Conservation (phyloP, 805 yeast genomes). For the Yamadazyma sp. region DNA sequence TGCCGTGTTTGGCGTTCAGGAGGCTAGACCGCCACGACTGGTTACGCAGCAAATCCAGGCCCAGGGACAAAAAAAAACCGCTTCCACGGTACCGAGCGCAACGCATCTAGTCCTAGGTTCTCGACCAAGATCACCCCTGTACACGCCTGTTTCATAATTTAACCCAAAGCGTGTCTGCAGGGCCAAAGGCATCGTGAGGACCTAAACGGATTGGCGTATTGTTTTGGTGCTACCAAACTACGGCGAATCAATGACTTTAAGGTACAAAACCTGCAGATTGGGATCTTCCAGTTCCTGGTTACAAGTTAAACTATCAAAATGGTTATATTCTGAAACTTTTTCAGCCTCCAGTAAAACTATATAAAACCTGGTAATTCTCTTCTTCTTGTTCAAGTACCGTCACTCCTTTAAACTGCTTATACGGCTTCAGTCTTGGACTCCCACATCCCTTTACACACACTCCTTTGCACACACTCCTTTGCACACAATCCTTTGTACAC, state of each 20-base stretch:
- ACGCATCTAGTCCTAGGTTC: no score
- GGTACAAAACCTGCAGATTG: slow-evolving; percentile 5
- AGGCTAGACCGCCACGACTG: no score
- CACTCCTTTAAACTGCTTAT: slow-evolving; percentile 10
- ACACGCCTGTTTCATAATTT: slow-evolving; percentile 6
- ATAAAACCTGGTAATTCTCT: not conserved
- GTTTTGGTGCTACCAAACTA: slow-evolving; percentile 1
- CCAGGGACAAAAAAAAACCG: no score
- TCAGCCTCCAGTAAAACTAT: slow-evolving; percentile 1
- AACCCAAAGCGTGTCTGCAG: slow-evolving; percentile 6
- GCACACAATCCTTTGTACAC: no score
- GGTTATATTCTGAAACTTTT: slow-evolving; percentile 3
- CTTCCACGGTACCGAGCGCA: no score
- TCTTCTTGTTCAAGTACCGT: not conserved
- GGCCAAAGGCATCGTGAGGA: not conserved
- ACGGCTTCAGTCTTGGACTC: not conserved
- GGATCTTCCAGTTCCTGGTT: slow-evolving; percentile 7
- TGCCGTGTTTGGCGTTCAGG: slow-evolving; percentile 1
- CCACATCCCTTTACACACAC: slow-evolving; percentile 3
- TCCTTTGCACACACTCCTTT: slow-evolving; percentile 4
- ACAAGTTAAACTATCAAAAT: not conserved
- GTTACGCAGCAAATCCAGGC: no score
- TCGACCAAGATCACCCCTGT: not conserved
- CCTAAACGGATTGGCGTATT: slow-evolving; percentile 4
- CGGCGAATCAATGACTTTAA: not conserved